A percentile compares a stretch with the other conserved stretches of the same genome.
These are phyloP conservation scores for Sugiyamaella qingdaonensis DNA, from an alignment of 805 yeast genomes.

Conservation along the genomic window DNA sequence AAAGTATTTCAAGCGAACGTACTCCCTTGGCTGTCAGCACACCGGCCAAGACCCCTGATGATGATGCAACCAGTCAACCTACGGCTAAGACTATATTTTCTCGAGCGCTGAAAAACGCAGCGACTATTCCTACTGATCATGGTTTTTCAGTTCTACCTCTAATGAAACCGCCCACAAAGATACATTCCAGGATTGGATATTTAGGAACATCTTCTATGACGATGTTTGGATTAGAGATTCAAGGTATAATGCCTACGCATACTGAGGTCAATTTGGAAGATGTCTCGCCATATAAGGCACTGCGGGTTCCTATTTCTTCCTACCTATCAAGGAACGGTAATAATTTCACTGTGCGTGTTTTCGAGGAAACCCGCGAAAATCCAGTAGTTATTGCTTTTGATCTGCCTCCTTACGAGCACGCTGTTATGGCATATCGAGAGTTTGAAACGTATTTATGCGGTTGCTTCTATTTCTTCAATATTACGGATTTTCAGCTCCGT, in stretches of 20 bases:
- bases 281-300: neutral
- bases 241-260: slow-evolving; percentile 11
- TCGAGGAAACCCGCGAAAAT: slow-evolving; percentile 1
- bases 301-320: neutral
- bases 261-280: slow-evolving; percentile 1
- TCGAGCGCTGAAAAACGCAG: neutral
- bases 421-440: slow-evolving; percentile 12
- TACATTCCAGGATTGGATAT: neutral
- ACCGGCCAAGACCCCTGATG: neutral
- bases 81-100: neutral
- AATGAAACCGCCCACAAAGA: slow-evolving; percentile 1
- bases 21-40: no score
- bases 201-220: slow-evolving; percentile 14
- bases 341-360: neutral
- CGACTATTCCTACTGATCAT: neutral
- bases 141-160: slow-evolving; percentile 4
- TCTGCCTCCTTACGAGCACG: slow-evolving; percentile 19
- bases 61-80: neutral
- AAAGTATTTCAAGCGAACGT: neutral
- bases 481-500: slow-evolving; percentile 10
- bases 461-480: slow-evolving; percentile 24
- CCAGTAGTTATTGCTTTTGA: slow-evolving; percentile 10
- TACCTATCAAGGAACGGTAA: neutral
- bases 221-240: slow-evolving; percentile 16
- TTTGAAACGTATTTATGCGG: slow-evolving; percentile 19